Evolutionary conservation across 2,329 filamentous ascomycete species (phyloP).

Genomic region (Paecilomyces niveus): DNA sequence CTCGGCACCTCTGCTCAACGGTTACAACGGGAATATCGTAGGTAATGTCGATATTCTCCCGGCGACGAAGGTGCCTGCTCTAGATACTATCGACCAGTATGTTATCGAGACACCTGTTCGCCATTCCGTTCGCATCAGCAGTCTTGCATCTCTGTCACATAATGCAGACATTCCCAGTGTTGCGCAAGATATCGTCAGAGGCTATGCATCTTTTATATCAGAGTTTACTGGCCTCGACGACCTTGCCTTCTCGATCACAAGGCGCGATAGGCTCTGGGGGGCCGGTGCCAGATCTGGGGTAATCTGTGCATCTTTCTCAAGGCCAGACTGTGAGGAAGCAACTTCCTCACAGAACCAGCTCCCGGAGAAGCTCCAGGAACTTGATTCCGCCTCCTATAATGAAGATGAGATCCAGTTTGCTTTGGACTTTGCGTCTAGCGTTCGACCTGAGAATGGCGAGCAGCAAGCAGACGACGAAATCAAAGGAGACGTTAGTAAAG

Average conservation of each 20-base stretch:
- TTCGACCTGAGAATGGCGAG: slow-evolving; percentile 11
- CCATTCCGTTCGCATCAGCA: slow-evolving; percentile 5
- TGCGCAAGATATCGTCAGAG: slow-evolving; percentile 11
- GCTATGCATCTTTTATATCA: slow-evolving; percentile 19
- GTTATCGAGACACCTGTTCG: slow-evolving; percentile 6
- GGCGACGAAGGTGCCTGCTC: slow-evolving; percentile 18
- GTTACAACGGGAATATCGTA: not conserved
- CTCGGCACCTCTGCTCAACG: not conserved
- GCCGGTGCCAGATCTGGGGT: slow-evolving; percentile 3
- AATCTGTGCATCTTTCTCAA: slow-evolving; percentile 8
- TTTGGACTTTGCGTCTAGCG: slow-evolving; percentile 10
- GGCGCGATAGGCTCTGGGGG: slow-evolving; percentile 3
- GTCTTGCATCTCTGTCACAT: slow-evolving; percentile 8
- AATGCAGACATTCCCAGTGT: slow-evolving; percentile 4
- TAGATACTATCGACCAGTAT: slow-evolving; percentile 20
- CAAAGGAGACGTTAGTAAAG: slow-evolving; percentile 9
- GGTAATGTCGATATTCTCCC: slow-evolving; percentile 5
- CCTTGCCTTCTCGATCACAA: slow-evolving; percentile 14
- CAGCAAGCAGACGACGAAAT: not conserved
- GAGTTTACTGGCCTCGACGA: slow-evolving; percentile 19
- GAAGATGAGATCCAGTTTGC: slow-evolving; percentile 15
- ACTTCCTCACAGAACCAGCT: not conserved
- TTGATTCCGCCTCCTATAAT: slow-evolving; percentile 6
- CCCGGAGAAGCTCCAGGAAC: slow-evolving; percentile 7
- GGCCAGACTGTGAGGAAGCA: not conserved